Conservation (phyloP, 2,329 filamentous ascomycete genomes). For the Coniochaeta ligniaria region DNA sequence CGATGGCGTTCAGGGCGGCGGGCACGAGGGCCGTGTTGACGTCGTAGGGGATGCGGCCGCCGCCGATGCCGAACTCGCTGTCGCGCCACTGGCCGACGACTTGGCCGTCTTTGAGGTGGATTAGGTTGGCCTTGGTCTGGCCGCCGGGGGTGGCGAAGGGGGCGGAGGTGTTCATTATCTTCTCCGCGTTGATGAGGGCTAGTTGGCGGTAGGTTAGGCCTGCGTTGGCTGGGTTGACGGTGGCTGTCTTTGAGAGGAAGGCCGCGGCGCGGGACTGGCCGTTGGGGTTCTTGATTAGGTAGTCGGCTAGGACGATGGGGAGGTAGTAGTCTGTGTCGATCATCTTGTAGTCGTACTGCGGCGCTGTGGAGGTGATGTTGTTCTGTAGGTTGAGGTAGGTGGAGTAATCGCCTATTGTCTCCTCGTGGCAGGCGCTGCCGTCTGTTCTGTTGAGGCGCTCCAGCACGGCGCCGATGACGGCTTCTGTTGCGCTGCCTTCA, state of each 20-base stretch:
- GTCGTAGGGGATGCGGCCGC: slow-evolving; percentile 56
- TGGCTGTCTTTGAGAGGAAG: slow-evolving; percentile 35
- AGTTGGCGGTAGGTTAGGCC: slow-evolving; percentile 47
- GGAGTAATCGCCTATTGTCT: slow-evolving; percentile 59
- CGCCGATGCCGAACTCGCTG: slow-evolving; percentile 50
- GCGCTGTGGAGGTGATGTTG: slow-evolving; percentile 42
- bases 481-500: slow-evolving; percentile 48
- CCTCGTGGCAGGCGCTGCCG: slow-evolving; percentile 57
- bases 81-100: slow-evolving; percentile 58
- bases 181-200: slow-evolving; percentile 43
- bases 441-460: slow-evolving; percentile 54
- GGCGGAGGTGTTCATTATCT: slow-evolving; percentile 48
- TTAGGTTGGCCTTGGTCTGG: slow-evolving; percentile 45
- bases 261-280: slow-evolving; percentile 27
- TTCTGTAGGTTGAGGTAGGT: slow-evolving; percentile 50
- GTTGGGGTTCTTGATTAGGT: slow-evolving; percentile 41
- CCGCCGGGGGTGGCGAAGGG: slow-evolving; percentile 39
- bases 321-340: slow-evolving; percentile 58
- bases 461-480: slow-evolving; percentile 51
- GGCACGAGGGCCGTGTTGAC: slow-evolving; percentile 58
- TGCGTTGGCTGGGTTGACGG: slow-evolving; percentile 40
- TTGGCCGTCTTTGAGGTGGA: slow-evolving; percentile 47
- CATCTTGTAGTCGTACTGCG: slow-evolving; percentile 53
- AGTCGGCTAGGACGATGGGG: slow-evolving; percentile 48
- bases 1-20: slow-evolving; percentile 52